Evolutionary conservation across 306 rosid species (phyloP), one percentile per base, ranked within the genome.

Genomic region (Crataegus laevigata): DNA sequence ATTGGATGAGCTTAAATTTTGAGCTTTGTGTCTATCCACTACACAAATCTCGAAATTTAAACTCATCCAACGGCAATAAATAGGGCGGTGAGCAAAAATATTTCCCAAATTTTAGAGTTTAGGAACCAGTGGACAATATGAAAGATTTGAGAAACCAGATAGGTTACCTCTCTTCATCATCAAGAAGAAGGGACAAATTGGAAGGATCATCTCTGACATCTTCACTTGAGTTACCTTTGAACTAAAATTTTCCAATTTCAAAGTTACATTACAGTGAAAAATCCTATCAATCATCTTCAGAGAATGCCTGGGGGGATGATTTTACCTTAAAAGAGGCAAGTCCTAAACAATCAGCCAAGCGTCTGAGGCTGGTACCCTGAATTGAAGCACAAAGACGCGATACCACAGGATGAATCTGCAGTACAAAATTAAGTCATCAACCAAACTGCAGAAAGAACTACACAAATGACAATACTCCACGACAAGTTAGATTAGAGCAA

Each of bases 351-450:
- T 94, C 93, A 67, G 98, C 98, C 82, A 94, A 79, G 61, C 96
- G 93, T 80, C 90, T 96, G 7, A 97, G 97, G 81, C 97, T 90
- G 42, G 98, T 94, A 52, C 97, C 98, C 83, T 90, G 96, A 83
- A 94, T 91, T 66, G 97, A 85, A 71, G 97, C 96, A 81, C 97
- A 94, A 73, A 94, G 96, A 69, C 98, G 93, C 60, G 98, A 94
- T 74, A 94, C 93, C 78, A 94, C 97, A 2, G 98, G 98, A 86
- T 91, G 97, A 79, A 94, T 92, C 98, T 94, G 90, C 77, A 72
- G 4, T 6, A 59, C 50, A 43, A 62, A 76, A 73, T 52, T 66
- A 70, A 78, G 58, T 69, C 62, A 36, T 85, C 77, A 87, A 65
- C 6, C 42, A 71, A 74, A 61, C 77, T 22, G 66, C 42, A 75